phyloP scores from a whole-genome alignment of 768 basidiomycete species.

The Phylloporus arenicola region DNA sequence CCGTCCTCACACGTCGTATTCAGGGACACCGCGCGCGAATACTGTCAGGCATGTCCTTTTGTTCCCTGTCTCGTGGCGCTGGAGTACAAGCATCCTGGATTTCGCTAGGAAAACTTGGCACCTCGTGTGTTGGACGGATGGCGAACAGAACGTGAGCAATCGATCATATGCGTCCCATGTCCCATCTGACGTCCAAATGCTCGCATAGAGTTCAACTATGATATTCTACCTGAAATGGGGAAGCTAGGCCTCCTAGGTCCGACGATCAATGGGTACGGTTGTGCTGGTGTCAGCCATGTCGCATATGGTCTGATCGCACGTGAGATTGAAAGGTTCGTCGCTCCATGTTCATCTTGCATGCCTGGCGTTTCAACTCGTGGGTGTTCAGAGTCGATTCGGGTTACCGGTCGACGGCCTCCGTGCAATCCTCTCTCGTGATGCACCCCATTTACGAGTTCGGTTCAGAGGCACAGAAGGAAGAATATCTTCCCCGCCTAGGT shows the following conservation, averaged over 20 bases:
- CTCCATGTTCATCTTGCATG: not conserved
- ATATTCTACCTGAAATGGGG: slow-evolving; percentile 87
- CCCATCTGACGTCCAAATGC: not conserved
- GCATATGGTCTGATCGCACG: slow-evolving; percentile 92
- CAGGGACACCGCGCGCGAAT: slow-evolving; percentile 74
- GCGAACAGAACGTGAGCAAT: slow-evolving; percentile 70
- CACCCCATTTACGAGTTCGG: slow-evolving; percentile 90
- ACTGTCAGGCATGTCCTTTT: slow-evolving; percentile 60
- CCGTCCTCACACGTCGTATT: not conserved
- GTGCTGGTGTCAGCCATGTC: slow-evolving; percentile 86
- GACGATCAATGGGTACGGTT: slow-evolving; percentile 90
- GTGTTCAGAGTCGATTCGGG: slow-evolving; percentile 82
- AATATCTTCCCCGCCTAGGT: slow-evolving; percentile 83
- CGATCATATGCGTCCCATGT: not conserved
- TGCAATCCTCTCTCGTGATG: slow-evolving; percentile 96
- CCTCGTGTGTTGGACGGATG: slow-evolving; percentile 89
- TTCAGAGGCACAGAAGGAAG: slow-evolving; percentile 82
- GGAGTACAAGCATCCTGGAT: not conserved
- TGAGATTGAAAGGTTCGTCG: slow-evolving; percentile 78
- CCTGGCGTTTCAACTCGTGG: not conserved
- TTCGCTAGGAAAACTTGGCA: slow-evolving; percentile 64
- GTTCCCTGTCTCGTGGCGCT: not conserved
- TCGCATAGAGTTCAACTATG: slow-evolving; percentile 63
- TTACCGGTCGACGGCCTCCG: slow-evolving; percentile 90
- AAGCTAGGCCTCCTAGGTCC: slow-evolving; percentile 85